phyloP scores from a whole-genome alignment of 441 rosid genomes.

The Populus hybrid region DNA sequence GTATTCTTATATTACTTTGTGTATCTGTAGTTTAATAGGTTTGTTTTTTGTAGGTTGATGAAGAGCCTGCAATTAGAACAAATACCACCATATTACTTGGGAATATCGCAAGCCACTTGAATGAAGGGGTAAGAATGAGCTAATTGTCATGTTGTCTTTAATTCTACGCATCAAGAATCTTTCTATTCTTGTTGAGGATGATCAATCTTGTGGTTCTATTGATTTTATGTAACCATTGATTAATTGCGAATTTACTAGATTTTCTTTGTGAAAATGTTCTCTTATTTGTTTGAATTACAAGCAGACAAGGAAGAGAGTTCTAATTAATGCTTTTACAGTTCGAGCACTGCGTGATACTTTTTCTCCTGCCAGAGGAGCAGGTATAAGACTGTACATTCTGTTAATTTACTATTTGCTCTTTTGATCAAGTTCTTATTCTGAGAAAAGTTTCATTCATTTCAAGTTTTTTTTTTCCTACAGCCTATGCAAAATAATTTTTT shows the following conservation, averaged over 20 bases:
- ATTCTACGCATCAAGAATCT: slow-evolving; percentile 20
- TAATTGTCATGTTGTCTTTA: slow-evolving; percentile 16
- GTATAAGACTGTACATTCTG: slow-evolving; percentile 39
- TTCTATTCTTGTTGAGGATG: slow-evolving; percentile 11
- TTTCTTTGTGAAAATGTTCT: slow-evolving; percentile 22
- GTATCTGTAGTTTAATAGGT: slow-evolving; percentile 16
- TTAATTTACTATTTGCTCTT: neutral
- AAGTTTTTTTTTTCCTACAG: neutral
- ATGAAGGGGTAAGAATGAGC: slow-evolving; percentile 81
- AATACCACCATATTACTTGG: slow-evolving; percentile 98
- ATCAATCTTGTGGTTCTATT: slow-evolving; percentile 2
- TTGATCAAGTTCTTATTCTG: neutral
- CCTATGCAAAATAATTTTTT: neutral
- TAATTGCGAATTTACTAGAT: neutral
- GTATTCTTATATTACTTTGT: neutral
- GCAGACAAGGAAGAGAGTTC: slow-evolving; percentile 97
- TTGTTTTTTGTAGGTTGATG: slow-evolving; percentile 73
- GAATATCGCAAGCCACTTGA: slow-evolving; percentile 83
- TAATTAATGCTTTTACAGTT: slow-evolving; percentile 98
- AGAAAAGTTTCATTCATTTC: neutral
- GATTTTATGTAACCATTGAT: slow-evolving; percentile 2
- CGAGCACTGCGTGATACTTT: slow-evolving; percentile 97
- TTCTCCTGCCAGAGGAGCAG: slow-evolving; percentile 99
- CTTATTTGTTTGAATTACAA: slow-evolving; percentile 22
- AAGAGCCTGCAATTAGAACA: slow-evolving; percentile 98